phyloP scores from a whole-genome alignment of 768 basidiomycete genomes.

The Boletus tylopilopsis region DNA sequence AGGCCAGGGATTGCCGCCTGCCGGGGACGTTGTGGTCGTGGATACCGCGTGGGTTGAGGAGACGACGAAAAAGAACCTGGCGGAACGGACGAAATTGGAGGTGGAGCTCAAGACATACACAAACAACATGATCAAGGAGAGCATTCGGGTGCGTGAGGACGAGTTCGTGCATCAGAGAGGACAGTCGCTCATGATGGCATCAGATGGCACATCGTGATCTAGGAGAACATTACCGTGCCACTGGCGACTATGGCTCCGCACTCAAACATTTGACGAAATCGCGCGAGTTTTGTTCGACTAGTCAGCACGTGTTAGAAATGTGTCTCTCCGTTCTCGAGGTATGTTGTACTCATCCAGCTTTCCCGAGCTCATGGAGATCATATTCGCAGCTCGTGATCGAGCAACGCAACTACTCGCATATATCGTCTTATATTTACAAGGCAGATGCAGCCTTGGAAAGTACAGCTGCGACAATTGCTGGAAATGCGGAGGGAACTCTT shows the following conservation, averaged over 20 bases:
- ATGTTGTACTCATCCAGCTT: constrained; percentile 6
- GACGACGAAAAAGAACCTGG: constrained; percentile 56
- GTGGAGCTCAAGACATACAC: constrained; percentile 93
- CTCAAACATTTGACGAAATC: constrained; percentile 87
- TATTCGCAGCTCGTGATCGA: constrained; percentile 69
- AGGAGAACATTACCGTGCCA: constrained; percentile 69
- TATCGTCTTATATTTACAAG: constrained; percentile 92
- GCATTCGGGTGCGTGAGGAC: constrained; percentile 70
- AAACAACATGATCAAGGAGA: constrained; percentile 98
- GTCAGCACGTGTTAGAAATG: constrained; percentile 92
- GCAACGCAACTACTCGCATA: constrained; percentile 80
- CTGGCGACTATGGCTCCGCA: constrained; percentile 68
- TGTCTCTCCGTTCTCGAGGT: constrained; percentile 82
- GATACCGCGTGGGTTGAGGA: constrained; percentile 77
- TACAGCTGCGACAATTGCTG: constrained; percentile 34
- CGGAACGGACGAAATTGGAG: constrained; percentile 82
- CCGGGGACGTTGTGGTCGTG: constrained; percentile 45
- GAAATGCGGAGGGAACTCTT: constrained; percentile 18
- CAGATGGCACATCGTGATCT: constrained; percentile 92
- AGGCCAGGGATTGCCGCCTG: constrained; percentile 41
- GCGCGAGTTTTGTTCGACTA: constrained; percentile 88
- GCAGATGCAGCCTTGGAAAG: constrained; percentile 89
- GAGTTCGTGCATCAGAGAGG: not conserved
- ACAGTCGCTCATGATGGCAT: not conserved
- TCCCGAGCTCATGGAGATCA: not conserved